Base-by-base conservation (phyloP, 2,329 filamentous ascomycete species). In the Hypoxylon sp. region DNA sequence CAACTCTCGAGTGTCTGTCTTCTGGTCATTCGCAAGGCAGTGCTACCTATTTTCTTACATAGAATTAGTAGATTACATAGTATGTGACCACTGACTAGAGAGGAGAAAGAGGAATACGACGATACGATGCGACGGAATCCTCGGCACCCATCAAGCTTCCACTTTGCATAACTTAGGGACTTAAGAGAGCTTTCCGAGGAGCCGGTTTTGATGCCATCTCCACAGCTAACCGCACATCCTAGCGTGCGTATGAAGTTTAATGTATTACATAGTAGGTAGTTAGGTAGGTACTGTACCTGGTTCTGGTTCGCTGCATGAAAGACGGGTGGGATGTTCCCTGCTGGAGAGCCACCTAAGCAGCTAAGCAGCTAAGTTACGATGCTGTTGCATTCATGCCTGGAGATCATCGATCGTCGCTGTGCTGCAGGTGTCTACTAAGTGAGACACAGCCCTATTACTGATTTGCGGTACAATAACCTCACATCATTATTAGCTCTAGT, bases 331-430 rank as follows among this genome's bases (percentile, higher is more conserved):
- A n/a, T n/a, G 25, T 41, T 23, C 51, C 46, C 47, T 41, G 51
- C 46, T 25, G 15, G 29, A 20, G 26, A 15, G n/a, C n/a, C n/a
- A 13, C 16, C 25, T 25, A 23, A 26, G 25, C n/a, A 31, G 11
- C 7, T 21, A n/a, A n/a, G n/a, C 26, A 30, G 30, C 21, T 16
- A 42, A 35, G 19, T 36, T 46, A 15, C 20, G n/a, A 37, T 20
- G 25, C 27, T 13, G 44, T 23, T 43, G 21, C 30, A 36, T 57
- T 45, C 31, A 9, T 19, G 7, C 17, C 20, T 15, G 26, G 38
- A 48, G 55, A 55, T 57, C 50, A 51, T 54, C 46, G 55, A 57
- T 57, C 29, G 41, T 47, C 42, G 37, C 23, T 25, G 32, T 27
- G 29, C 30, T 43, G 44, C 49, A 57, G 44, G 5, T 27, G 25